Evolutionary conservation across 73 alveolate genomes (phyloP), one percentile per base, ranked within the genome.

Genomic region (Strombidium stylifer): DNA sequence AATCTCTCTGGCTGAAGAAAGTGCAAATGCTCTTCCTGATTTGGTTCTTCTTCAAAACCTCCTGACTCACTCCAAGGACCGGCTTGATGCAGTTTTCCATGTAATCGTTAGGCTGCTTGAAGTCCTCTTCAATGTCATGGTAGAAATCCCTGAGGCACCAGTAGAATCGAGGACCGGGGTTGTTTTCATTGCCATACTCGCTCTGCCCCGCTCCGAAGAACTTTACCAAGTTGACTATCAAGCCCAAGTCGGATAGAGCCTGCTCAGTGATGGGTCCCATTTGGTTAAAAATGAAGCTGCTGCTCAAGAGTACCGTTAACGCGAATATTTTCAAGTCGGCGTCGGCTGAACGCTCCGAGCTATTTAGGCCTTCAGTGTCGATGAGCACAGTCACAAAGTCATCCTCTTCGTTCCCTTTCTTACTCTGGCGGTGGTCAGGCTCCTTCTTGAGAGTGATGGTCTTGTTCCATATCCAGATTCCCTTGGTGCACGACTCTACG

Each of bases 391-490:
- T 74, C 49, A 88, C 92, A 52, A 74, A 73, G 35, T 80, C 81
- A n/a, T 84, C 78, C 85, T n/a, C n/a, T n/a, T n/a, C n/a, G n/a
- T n/a, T n/a, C 48, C 69, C 69, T 16, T 85, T 31, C 3, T 69
- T 52, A 32, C 85, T 86, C 16, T 94, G 95, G 39, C n/a, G n/a
- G n/a, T n/a, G n/a, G n/a, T n/a, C n/a, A n/a, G n/a, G n/a, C 62
- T 51, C 58, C 6, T 3, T 25, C 1, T 51, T 35, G 2, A 51
- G 41, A 1, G 67, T 71, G 6, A 53, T 26, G 41, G 40, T 15
- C 32, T 25, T 65, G 44, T 82, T 91, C 98, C 98, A 93, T 75
- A 93, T 86, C 98, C 98, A 93, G 34, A 93, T 90, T 3, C 98
- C 98, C 69, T 85, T 86, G 3, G 98, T 93, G 36, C 98, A 93